Base-by-base conservation (phyloP, 805 yeast genomes). In the Hanseniaspora opuntiae region DNA sequence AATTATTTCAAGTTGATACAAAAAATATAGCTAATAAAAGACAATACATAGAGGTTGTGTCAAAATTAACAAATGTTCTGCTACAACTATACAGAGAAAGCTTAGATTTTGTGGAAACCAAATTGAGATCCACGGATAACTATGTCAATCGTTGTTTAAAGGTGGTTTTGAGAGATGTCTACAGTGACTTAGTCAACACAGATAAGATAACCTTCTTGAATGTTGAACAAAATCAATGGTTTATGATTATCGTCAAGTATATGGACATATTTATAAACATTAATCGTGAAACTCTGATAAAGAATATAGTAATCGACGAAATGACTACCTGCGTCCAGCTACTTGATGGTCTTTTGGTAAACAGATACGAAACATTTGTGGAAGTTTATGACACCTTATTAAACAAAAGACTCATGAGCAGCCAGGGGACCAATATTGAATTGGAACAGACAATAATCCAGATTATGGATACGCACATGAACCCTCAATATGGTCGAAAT, bases 191-290 rank as follows among this genome's bases (percentile, higher is more conserved):
- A 5, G 7, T 51, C 3, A 51, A 51, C 22, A 37, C 28, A 2
- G 54, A 51, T 20, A 36, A 36, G 8, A 19, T 17, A 10, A n/a
- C 28, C 4, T n/a, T 16, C 8, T 14, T 44, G 22, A 38, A 39
- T 14, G 28, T 44, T 44, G 54, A 51, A 37, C 30, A 44, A 3
- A 44, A 51, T 19, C 24, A 51, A 30, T 44, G 47, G 48, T 51
- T 44, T 37, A 22, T 51, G 22, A 32, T 51, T 2, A 37, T 51
- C 7, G 28, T 19, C 17, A 42, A 46, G 32, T 44, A 33, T 16
- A 44, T 51, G 14, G 54, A 51, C n/a, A 17, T 16, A 5, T 51
- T 28, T 22, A 19, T 44, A 25, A 35, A 35, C 30, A 10, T 14
- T 19, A 42, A 22, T 5, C 28, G 35, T 30, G 33, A 44, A 32